These are phyloP conservation scores for Cordyceps militaris DNA, from an alignment of 2,329 filamentous ascomycete species.

Conservation along the genomic window DNA sequence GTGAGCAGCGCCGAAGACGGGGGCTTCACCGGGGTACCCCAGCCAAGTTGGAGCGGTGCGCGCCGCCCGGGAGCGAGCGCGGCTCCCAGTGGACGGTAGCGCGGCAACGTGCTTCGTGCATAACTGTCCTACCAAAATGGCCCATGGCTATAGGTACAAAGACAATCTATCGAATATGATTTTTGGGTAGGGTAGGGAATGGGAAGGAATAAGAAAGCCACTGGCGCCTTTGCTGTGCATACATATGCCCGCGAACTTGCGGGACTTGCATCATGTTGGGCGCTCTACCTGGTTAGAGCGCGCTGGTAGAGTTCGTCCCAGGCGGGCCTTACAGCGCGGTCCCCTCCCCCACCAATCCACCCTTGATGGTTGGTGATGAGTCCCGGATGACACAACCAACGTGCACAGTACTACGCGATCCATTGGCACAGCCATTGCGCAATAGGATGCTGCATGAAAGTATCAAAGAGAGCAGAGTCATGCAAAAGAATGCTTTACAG, in stretches of 20 bases:
- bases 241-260: neutral
- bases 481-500: neutral
- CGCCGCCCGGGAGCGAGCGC: neutral
- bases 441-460: neutral
- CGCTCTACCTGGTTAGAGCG: neutral
- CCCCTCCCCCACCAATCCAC: neutral
- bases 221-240: too few relatives aligned
- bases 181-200: too few relatives aligned
- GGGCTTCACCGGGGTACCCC: neutral
- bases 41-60: neutral
- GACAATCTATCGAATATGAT: neutral
- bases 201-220: too few relatives aligned
- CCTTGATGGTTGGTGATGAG: too few relatives aligned
- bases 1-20: neutral
- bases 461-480: too few relatives aligned
- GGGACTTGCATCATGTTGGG: neutral
- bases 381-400: too few relatives aligned
- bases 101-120: neutral
- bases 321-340: neutral
- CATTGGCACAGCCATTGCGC: neutral
- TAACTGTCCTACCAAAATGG: neutral
- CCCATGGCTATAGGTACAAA: neutral
- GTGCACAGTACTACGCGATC: too few relatives aligned
- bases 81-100: neutral
- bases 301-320: neutral